These are phyloP conservation scores for Coffea canephora DNA, from an alignment of 257 asterid genomes.

Conservation along the genomic window DNA sequence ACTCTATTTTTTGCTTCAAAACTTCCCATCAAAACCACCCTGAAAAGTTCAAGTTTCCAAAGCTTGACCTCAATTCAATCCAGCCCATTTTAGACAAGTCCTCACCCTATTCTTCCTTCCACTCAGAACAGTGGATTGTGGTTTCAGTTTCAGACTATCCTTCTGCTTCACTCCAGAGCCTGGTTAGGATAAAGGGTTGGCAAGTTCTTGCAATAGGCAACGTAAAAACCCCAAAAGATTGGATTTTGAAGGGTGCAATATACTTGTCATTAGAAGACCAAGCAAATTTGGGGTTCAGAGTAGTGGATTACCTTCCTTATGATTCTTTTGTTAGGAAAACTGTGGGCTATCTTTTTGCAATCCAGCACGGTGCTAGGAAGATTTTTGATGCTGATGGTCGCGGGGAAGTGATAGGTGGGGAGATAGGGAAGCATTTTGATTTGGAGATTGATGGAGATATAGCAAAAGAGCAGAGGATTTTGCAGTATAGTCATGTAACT, in stretches of 20 bases:
- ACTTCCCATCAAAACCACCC: conserved; percentile 53
- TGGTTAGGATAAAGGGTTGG: conserved; percentile 76
- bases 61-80: conserved; percentile 57
- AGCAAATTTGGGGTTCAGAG: conserved; percentile 82
- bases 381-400: conserved; percentile 88
- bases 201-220: conserved; percentile 92
- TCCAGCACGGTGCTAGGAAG: conserved; percentile 94
- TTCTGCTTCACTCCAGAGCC: conserved; percentile 51
- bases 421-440: conserved; percentile 88
- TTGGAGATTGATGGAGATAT: conserved; percentile 77
- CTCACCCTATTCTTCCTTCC: conserved; percentile 61
- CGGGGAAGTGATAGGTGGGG: conserved; percentile 71
- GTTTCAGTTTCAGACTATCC: conserved; percentile 87
- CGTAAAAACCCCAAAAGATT: conserved; percentile 80
- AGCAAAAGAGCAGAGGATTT: conserved; percentile 78
- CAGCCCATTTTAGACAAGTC: conserved; percentile 53
- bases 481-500: conserved; percentile 90
- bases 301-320: conserved; percentile 82
- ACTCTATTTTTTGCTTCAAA: conserved; percentile 61
- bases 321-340: conserved; percentile 89
- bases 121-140: conserved; percentile 89
- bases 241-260: conserved; percentile 86
- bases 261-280: conserved; percentile 77
- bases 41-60: conserved; percentile 56
- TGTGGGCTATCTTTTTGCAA: conserved; percentile 91